Evolutionary conservation across 2,329 filamentous ascomycete genomes (phyloP), one percentile per base, ranked within the genome.

Genomic region (Phyllosticta citribraziliensis): DNA sequence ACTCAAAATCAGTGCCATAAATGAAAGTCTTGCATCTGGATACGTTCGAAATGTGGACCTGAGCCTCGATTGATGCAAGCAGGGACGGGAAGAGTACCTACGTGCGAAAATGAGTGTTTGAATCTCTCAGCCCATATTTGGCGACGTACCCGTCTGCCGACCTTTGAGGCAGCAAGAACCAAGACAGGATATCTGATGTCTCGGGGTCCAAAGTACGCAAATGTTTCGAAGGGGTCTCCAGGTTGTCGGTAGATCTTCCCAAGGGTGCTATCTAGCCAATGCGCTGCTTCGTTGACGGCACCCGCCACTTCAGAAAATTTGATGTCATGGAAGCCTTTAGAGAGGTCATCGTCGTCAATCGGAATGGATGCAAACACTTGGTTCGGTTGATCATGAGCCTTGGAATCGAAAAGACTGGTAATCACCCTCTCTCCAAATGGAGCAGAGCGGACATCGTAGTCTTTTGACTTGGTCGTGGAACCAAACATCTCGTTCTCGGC

Each of bases 261-360:
- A 68, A 72, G 58, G 56, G 64, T 2, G 66, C 59, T 8, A 64
- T 55, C 30, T 62, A 55, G 17, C 53, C 25, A 55, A 12, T 33
- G 27, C 3, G 53, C 24, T 6, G 53, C 53, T 19, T 24, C 60
- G 51, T 69, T 66, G 4, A 70, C 65, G 0, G 68, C 67, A 17
- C 62, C 62, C 1, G 66, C 64, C 24, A 70, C 62, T 0, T 68
- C 58, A 11, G 58, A 60, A 14, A 67, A 65, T 1, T 63, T 67
- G 11, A 71, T 57, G 25, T 65, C 59, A 19, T 50, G 54, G 40
- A 64, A 65, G 5, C 63, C 65, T 22, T 53, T 35, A n/a, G 56
- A 56, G 1, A 66, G 55, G 47, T 66, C 55, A 12, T 50, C 20
- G 11, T 60, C 52, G 30, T 64, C 57, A 12, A 61, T 54, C n/a